These are phyloP conservation scores for Pluteus cervinus DNA, from an alignment of 768 basidiomycete species.

Conservation along the genomic window DNA sequence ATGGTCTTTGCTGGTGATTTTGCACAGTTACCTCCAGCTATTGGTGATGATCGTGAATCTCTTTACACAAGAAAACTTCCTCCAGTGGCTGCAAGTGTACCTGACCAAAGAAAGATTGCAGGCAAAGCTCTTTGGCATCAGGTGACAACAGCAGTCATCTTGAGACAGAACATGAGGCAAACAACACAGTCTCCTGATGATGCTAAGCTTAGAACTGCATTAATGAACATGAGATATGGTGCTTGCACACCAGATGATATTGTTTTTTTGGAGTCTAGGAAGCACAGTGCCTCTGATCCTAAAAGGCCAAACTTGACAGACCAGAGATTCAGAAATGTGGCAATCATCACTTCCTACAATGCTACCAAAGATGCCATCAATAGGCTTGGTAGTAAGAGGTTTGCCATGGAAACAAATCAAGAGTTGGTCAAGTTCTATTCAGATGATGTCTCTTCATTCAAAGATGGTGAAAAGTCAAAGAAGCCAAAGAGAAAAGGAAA, in stretches of 20 bases:
- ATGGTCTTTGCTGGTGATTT: slow-evolving; percentile 40
- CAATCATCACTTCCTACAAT: slow-evolving; percentile 27
- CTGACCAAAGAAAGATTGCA: slow-evolving; percentile 14
- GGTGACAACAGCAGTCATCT: slow-evolving; percentile 25
- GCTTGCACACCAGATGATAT: slow-evolving; percentile 27
- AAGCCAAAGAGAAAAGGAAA: too few relatives aligned
- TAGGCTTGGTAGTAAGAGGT: slow-evolving; percentile 16
- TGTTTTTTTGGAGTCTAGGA: slow-evolving; percentile 16
- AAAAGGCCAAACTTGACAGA: slow-evolving; percentile 9
- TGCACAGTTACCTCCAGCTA: slow-evolving; percentile 33
- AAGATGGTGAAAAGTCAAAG: slow-evolving; percentile 16
- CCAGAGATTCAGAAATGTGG: slow-evolving; percentile 18
- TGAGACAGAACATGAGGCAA: slow-evolving; percentile 31
- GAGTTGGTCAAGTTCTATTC: slow-evolving; percentile 18
- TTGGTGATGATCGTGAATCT: slow-evolving; percentile 12
- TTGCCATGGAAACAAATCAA: slow-evolving; percentile 23
- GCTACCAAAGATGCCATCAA: slow-evolving; percentile 26
- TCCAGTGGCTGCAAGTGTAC: too few relatives aligned
- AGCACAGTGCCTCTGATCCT: slow-evolving; percentile 9
- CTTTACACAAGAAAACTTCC: slow-evolving; percentile 18
- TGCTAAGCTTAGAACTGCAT: slow-evolving; percentile 18
- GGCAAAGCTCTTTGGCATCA: slow-evolving; percentile 26
- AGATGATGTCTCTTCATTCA: slow-evolving; percentile 15
- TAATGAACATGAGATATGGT: too few relatives aligned
- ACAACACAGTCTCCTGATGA: slow-evolving; percentile 16